Conservation (phyloP, 148 eudicot genomes). For the Camellia japonica region DNA sequence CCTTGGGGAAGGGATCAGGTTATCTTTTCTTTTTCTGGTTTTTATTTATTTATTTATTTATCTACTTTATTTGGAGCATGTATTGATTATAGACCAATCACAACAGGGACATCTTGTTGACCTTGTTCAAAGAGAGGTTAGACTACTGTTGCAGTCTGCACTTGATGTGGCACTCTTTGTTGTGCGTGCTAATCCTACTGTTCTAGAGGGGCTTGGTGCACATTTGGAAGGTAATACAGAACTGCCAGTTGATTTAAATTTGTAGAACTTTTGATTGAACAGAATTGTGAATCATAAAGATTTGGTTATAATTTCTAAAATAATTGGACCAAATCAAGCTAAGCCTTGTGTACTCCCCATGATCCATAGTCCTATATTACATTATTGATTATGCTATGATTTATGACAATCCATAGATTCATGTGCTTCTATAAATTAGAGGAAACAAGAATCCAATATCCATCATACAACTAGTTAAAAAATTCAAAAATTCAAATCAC, state of each 20-base stretch:
- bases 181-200: constrained; percentile 80
- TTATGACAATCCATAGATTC: too few species aligned
- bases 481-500: too few species aligned
- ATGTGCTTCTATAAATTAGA: too few species aligned
- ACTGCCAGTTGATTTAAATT: background rate
- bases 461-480: too few species aligned
- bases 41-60: background rate
- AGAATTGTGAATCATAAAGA: too few species aligned
- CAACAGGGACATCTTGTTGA: constrained; percentile 86
- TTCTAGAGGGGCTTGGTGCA: constrained; percentile 95
- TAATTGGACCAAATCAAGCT: too few species aligned
- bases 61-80: background rate
- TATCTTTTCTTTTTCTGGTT: constrained; percentile 3
- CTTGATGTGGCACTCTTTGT: constrained; percentile 81
- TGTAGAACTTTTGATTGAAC: background rate
- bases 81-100: constrained; percentile 15
- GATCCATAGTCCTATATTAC: too few species aligned
- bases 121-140: constrained; percentile 90
- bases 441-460: too few species aligned
- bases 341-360: too few species aligned
- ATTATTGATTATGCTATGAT: too few species aligned
- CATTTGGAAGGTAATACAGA: constrained; percentile 68
- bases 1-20: constrained; percentile 94
- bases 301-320: too few species aligned
- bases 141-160: constrained; percentile 74